A percentile compares a stretch with the other conserved stretches of the same genome.
These are phyloP conservation scores for Xylogone sp. DNA, from an alignment of 2,329 filamentous ascomycete species.

Conservation along the genomic window DNA sequence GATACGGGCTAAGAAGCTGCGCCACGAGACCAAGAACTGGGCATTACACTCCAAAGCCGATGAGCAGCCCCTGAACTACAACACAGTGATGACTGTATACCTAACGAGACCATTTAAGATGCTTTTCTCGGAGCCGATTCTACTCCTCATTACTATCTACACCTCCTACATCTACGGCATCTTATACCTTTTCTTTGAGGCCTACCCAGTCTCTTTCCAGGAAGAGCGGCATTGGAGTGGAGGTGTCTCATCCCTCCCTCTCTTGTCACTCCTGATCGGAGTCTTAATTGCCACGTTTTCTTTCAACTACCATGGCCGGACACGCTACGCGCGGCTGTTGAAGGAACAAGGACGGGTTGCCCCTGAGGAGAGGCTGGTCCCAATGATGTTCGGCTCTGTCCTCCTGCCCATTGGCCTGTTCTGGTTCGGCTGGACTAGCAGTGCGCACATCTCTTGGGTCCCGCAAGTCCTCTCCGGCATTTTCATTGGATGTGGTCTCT, in stretches of 20 bases:
- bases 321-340: not conserved
- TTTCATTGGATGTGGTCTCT: not conserved
- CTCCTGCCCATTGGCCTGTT: slow-evolving; percentile 60
- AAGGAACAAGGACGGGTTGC: not conserved
- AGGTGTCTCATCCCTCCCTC: slow-evolving; percentile 36
- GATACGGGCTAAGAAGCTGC: not conserved
- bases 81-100: slow-evolving; percentile 6
- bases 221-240: slow-evolving; percentile 33
- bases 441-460: slow-evolving; percentile 34
- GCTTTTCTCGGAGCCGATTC: slow-evolving; percentile 24
- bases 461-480: slow-evolving; percentile 39
- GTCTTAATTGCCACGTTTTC: not conserved
- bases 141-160: slow-evolving; percentile 31
- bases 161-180: slow-evolving; percentile 32
- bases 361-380: slow-evolving; percentile 60
- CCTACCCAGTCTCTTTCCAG: slow-evolving; percentile 42
- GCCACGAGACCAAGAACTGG: not conserved
- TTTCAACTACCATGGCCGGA: not conserved
- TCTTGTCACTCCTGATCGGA: slow-evolving; percentile 36
- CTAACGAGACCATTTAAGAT: slow-evolving; percentile 17
- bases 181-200: slow-evolving; percentile 40
- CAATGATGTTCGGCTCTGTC: slow-evolving; percentile 57
- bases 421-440: slow-evolving; percentile 65
- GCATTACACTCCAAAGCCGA: too few relatives aligned
- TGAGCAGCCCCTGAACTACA: slow-evolving; percentile 2